Conservation (phyloP, 1,139 yeast genomes). For the Pichia sp. region DNA sequence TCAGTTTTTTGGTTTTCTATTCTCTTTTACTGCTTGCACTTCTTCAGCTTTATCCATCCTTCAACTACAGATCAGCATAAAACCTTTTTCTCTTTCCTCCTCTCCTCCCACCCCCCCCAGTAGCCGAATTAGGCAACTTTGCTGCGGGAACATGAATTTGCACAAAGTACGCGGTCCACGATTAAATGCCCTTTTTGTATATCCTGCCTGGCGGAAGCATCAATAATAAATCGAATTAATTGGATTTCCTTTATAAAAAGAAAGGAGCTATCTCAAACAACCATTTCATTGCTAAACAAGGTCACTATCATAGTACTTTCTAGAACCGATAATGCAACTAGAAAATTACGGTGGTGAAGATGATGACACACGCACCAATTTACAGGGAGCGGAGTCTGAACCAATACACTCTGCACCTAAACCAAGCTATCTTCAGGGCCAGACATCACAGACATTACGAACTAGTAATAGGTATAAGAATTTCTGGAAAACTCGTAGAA, state of each 20-base stretch:
- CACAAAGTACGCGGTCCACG: not conserved
- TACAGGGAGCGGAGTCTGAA: not conserved
- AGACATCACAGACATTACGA: not conserved
- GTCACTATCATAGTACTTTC: not conserved
- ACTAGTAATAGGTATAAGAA: slow-evolving; percentile 3
- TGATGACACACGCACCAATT: not conserved
- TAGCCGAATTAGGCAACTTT: not conserved
- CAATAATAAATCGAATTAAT: too few relatives aligned
- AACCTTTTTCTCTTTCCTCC: not conserved
- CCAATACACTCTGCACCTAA: not conserved
- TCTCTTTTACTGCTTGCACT: not conserved
- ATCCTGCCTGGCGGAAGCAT: not conserved
- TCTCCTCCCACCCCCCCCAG: not conserved
- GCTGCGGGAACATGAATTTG: not conserved
- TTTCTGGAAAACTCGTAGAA: not conserved
- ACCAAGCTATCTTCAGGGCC: not conserved
- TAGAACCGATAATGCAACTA: not conserved
- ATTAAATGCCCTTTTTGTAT: not conserved
- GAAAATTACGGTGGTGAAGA: not conserved
- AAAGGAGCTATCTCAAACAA: not conserved
- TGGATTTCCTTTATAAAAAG: too few relatives aligned
- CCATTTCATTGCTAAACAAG: not conserved
- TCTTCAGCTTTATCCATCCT: not conserved
- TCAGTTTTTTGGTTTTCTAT: not conserved
- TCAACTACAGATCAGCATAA: not conserved